These are phyloP conservation scores for Schwanniomyces sp. DNA, from an alignment of 805 yeast genomes.

Conservation along the genomic window DNA sequence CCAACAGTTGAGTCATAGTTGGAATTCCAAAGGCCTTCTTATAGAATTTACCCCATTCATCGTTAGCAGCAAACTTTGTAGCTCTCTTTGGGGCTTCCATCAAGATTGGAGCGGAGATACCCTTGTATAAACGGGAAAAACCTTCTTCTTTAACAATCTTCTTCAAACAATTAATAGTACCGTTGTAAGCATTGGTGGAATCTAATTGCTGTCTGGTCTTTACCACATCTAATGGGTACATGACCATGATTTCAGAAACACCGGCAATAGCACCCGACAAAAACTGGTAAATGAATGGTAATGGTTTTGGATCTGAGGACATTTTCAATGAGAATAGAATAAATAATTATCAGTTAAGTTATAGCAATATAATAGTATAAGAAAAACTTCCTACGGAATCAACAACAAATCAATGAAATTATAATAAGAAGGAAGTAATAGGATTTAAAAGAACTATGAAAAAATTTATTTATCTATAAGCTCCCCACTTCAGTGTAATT, in stretches of 20 bases:
- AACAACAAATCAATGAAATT: background rate
- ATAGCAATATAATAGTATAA: background rate
- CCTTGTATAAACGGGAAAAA: conserved; percentile 78
- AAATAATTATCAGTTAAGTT: background rate
- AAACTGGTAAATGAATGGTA: conserved; percentile 92
- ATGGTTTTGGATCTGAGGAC: conserved; percentile 24
- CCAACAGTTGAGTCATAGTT: conserved; percentile 75
- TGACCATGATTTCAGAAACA: conserved; percentile 88
- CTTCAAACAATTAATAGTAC: conserved; percentile 79
- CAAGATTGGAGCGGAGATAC: conserved; percentile 92
- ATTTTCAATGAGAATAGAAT: background rate
- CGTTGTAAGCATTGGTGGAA: conserved; percentile 65
- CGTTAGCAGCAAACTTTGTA: conserved; percentile 96
- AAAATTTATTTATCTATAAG: background rate
- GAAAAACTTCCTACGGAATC: background rate
- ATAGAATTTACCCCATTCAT: conserved; percentile 90
- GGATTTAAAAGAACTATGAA: background rate
- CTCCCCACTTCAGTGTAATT: background rate
- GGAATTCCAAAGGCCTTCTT: conserved; percentile 65
- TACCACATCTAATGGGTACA: conserved; percentile 97
- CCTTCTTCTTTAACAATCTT: conserved; percentile 90
- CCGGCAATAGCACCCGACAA: conserved; percentile 95
- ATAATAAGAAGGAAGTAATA: background rate
- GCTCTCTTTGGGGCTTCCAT: conserved; percentile 99
- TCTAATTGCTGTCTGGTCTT: conserved; percentile 91